Conservation (phyloP, 1,284 basidiomycete species). For the Malassezia furfur region DNA sequence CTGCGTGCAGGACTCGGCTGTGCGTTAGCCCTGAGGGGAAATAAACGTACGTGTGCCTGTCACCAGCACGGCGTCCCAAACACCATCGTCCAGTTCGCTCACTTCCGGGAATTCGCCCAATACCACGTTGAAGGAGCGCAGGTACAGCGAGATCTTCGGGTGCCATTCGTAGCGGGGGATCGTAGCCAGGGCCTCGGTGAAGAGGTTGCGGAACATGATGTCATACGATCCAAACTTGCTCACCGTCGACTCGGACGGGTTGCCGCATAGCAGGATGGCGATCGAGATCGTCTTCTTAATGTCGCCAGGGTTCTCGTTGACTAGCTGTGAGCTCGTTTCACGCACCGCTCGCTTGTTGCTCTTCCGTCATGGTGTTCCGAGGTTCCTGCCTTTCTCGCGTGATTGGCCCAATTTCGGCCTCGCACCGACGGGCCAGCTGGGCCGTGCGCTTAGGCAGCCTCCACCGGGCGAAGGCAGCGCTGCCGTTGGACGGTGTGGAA, state of each 20-base stretch:
- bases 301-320: slow-evolving; percentile 4
- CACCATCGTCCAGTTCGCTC: slow-evolving; percentile 48
- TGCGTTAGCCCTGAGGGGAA: neutral
- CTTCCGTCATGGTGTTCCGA: slow-evolving; percentile 1
- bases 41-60: slow-evolving; percentile 52
- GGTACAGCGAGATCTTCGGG: slow-evolving; percentile 44
- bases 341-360: neutral
- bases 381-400: neutral
- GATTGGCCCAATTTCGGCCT: neutral
- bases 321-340: neutral
- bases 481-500: too few species aligned
- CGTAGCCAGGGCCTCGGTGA: slow-evolving; percentile 33
- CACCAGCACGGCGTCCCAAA: slow-evolving; percentile 52
- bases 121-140: slow-evolving; percentile 53
- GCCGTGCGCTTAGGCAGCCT: too few species aligned
- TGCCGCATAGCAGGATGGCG: slow-evolving; percentile 34
- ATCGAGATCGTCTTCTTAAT: slow-evolving; percentile 31
- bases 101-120: slow-evolving; percentile 50
- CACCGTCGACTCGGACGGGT: slow-evolving; percentile 27
- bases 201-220: slow-evolving; percentile 33
- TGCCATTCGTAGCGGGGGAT: slow-evolving; percentile 41
- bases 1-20: slow-evolving; percentile 2
- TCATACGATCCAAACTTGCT: slow-evolving; percentile 28
- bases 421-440: too few species aligned
- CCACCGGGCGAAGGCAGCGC: too few species aligned